These are phyloP conservation scores for Globisporangium carolinianum DNA, from an alignment of 352 stramenopile genomes.

Conservation along the genomic window DNA sequence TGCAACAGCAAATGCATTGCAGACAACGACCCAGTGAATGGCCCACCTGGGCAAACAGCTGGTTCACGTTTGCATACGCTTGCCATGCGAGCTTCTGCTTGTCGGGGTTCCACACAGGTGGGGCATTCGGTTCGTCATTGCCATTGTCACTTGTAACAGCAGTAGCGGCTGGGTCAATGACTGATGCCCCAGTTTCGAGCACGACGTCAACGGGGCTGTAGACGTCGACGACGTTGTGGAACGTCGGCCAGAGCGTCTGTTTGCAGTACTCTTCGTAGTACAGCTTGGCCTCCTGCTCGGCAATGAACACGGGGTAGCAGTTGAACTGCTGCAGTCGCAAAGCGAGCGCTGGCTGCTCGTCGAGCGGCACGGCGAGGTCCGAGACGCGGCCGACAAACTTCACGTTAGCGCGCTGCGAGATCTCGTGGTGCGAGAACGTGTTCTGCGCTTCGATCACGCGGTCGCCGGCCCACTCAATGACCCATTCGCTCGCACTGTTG, in stretches of 20 bases:
- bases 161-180: no score
- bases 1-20: no score
- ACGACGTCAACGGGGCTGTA: conserved; percentile 75
- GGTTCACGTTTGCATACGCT: conserved; percentile 94
- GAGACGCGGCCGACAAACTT: conserved; percentile 67
- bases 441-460: conserved; percentile 71
- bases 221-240: conserved; percentile 95
- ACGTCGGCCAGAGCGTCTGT: conserved; percentile 93
- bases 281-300: conserved; percentile 42
- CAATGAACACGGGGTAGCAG: conserved; percentile 63
- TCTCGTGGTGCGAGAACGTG: conserved; percentile 65
- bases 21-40: no score
- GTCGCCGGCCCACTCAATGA: conserved; percentile 65
- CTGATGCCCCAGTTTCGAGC: conserved; percentile 22
- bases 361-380: conserved; percentile 39
- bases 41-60: conserved; percentile 74
- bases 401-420: conserved; percentile 54
- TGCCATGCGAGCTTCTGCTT: conserved; percentile 81
- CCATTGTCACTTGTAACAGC: neutral
- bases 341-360: conserved; percentile 43
- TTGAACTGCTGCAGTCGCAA: conserved; percentile 46
- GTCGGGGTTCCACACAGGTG: conserved; percentile 56
- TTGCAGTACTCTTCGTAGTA: conserved; percentile 96
- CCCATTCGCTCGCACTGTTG: conserved; percentile 19
- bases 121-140: conserved; percentile 7